Base-by-base conservation (phyloP, 345 rosid genomes). In the Erodium maritimum region DNA sequence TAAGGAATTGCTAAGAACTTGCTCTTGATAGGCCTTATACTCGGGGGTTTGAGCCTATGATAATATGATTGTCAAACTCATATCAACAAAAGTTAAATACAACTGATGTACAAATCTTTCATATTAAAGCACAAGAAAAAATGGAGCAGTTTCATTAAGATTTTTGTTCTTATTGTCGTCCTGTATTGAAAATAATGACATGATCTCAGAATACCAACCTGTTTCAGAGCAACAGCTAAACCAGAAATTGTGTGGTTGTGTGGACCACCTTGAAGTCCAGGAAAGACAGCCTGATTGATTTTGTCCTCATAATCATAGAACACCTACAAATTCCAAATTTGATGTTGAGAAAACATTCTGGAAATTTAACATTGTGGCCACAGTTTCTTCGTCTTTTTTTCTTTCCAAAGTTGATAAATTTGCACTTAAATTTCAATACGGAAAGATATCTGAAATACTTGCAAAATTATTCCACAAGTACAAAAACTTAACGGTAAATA, bases 191-290 rank as follows among this genome's bases (percentile, higher is more conserved):
- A 19, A 17, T 13, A 21, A 19, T 54, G 57, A 19, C 23, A 23
- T 6, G 2, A 55, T 17, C 25, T 19, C 20, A 4, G 46, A 52
- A 23, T 46, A 34, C 12, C 51, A 56, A 88, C 96, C 95, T 91
- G 98, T 70, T 84, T 88, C 55, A 91, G 73, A 57, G 96, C 90
- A 68, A 91, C 98, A 21, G 97, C 97, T 62, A 91, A 77, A 67
- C 87, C 97, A 24, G 91, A 13, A 57, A 91, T 91, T 19, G 97
- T 91, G 74, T 91, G 96, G 65, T 91, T 91, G 72, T 91, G 97
- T 11, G 97, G 97, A 63, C 97, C 97, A 56, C 97, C 97, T 75
- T 91, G 97, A 64, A 91, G 79, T 65, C 97, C 97, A 52, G 96
- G 97, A 65, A 91, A 91, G 58, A 91, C 97, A 17, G 97, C 93